These are phyloP conservation scores for Emiliania huxleyi DNA, from an alignment of 78 protist genomes.

Conservation along the genomic window DNA sequence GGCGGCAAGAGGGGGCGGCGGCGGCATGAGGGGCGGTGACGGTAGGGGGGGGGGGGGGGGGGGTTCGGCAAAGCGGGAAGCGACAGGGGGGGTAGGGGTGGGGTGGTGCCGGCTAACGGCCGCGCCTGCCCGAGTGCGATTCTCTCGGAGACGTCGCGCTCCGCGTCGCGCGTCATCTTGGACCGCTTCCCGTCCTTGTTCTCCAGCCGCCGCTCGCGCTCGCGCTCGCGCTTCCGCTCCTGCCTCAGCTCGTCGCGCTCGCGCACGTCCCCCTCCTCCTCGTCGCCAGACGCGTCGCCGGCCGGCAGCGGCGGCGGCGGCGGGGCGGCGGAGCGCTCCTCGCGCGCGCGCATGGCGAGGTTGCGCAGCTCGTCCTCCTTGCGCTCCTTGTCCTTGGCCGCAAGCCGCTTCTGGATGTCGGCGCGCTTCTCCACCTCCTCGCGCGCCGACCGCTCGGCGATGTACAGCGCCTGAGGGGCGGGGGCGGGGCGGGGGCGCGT, in stretches of 20 bases:
- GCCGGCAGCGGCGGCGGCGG: background rate
- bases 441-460: constrained; percentile 87
- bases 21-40: too few species aligned
- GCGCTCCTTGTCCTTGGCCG: constrained; percentile 65
- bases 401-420: constrained; percentile 8
- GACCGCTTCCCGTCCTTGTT: background rate
- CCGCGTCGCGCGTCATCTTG: constrained; percentile 54
- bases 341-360: constrained; percentile 61
- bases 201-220: background rate
- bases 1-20: too few species aligned
- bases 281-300: background rate
- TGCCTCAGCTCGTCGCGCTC: background rate
- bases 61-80: too few species aligned
- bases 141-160: constrained; percentile 87
- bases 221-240: constrained; percentile 41
- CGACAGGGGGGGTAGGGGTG: constrained; percentile 29
- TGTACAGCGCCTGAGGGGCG: constrained; percentile 81
- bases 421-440: constrained; percentile 72
- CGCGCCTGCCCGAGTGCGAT: constrained; percentile 84
- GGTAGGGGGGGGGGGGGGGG: too few species aligned
- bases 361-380: constrained; percentile 67
- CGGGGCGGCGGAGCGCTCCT: constrained; percentile 16
- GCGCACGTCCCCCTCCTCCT: background rate
- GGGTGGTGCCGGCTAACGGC: constrained; percentile 21
- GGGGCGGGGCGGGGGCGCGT: too few species aligned